phyloP scores from a whole-genome alignment of 1,284 basidiomycete species.

The Cryptococcus amylolentus region DNA sequence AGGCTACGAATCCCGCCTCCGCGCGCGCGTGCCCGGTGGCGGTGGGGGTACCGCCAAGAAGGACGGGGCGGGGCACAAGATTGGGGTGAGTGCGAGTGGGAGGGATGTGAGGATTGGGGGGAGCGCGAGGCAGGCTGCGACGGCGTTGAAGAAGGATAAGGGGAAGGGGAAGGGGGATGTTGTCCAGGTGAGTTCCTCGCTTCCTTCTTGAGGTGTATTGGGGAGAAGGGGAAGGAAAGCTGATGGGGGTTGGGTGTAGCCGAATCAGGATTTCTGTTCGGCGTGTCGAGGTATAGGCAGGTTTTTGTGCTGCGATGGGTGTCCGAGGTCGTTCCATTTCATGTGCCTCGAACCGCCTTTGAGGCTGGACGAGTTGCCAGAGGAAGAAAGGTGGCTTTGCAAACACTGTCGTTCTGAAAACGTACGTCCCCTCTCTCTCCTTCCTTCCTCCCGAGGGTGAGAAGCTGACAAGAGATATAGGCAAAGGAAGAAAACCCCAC shows the following conservation, averaged over 20 bases:
- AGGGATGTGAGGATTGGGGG: constrained; percentile 41
- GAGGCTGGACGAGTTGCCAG: constrained; percentile 75
- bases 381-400: constrained; percentile 91
- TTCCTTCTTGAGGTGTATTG: not conserved
- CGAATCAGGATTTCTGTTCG: constrained; percentile 93
- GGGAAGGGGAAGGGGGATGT: constrained; percentile 30
- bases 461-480: not conserved
- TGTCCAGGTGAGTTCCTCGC: constrained; percentile 22
- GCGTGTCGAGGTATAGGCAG: constrained; percentile 72
- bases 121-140: constrained; percentile 12
- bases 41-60: constrained; percentile 10
- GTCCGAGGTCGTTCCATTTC: constrained; percentile 92
- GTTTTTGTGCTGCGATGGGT: constrained; percentile 93
- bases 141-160: constrained; percentile 21
- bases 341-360: constrained; percentile 94
- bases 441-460: not conserved
- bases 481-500: constrained; percentile 6
- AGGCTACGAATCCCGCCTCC: constrained; percentile 18
- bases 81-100: constrained; percentile 40
- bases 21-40: constrained; percentile 15
- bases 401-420: constrained; percentile 41
- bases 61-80: constrained; percentile 20
- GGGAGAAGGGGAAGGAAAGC: not conserved
- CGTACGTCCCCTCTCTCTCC: constrained; percentile 23
- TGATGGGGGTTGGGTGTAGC: constrained; percentile 50